A percentile compares a stretch with the other conserved stretches of the same genome.
phyloP scores from a whole-genome alignment of 202 grass and related monocot genomes.

The Brachypodium distachyon region DNA sequence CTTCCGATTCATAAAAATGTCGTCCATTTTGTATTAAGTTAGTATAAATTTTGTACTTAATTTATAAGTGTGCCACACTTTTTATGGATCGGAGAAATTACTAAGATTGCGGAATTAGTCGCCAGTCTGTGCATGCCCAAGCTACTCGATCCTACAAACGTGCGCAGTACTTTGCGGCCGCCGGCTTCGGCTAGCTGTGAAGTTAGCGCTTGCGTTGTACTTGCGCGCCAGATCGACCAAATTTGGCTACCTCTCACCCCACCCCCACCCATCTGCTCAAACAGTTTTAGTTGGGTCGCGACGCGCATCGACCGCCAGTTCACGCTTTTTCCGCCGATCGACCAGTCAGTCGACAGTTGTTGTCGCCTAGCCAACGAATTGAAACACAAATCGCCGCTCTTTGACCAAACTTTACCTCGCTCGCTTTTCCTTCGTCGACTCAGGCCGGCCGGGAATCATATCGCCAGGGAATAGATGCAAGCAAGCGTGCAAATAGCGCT shows the following conservation, averaged over 20 bases:
- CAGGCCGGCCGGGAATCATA: constrained; percentile 27
- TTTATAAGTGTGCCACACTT: too few species aligned
- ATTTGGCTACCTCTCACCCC: not conserved
- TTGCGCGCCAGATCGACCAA: not conserved
- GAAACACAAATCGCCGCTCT: not conserved
- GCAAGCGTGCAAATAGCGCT: not conserved
- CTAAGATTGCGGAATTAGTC: too few species aligned
- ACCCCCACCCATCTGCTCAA: not conserved
- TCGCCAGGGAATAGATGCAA: constrained; percentile 7
- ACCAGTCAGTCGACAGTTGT: too few species aligned
- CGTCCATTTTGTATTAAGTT: too few species aligned
- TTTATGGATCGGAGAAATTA: too few species aligned
- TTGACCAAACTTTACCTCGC: too few species aligned
- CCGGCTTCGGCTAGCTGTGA: not conserved
- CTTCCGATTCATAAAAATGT: too few species aligned
- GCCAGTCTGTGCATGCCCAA: too few species aligned
- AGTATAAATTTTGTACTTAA: too few species aligned
- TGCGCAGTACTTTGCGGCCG: constrained; percentile 9
- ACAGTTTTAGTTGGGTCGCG: not conserved
- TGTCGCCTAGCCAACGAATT: not conserved
- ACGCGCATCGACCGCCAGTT: not conserved
- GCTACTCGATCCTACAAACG: too few species aligned
- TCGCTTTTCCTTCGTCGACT: too few species aligned
- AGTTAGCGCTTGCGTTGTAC: not conserved
- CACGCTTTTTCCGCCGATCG: not conserved